Evolutionary conservation across 495 filamentous ascomycete genomes (phyloP), one percentile per base, ranked within the genome.

Genomic region (Aspergillus saccharolyticus): DNA sequence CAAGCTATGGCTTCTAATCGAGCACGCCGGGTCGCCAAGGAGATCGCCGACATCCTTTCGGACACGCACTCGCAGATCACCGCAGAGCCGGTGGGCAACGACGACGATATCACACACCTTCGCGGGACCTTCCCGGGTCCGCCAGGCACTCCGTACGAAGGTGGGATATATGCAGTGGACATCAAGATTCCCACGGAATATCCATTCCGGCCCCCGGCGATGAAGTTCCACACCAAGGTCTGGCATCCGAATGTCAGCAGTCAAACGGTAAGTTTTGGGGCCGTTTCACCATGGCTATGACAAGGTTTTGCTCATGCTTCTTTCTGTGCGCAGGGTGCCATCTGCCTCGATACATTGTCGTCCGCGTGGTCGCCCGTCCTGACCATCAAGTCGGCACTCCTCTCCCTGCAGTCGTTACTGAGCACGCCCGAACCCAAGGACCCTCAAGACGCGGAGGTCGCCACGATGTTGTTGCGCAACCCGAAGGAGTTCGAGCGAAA

Each of bases 161-260:
- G 90, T 28, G 94, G 92, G 22, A 86, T 78, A 24, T 98, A 85
- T 68, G 71, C 79, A 21, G 84, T 98, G 57, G 90, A 96, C 67
- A 91, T 98, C 66, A 79, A 78, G 62, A 91, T 98, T 46, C 91
- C 92, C 1, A 80, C 78, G 45, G 91, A 93, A 55, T 98, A 98
- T 66, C 94, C 94, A 1, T 98, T 98, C 74, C 84, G 88, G 44
- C 92, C 94, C 14, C 94, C 95, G 10, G 71, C 84, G 33, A 97
- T 97, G 90, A 89, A 85, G 68, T 97, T 98, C 61, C 82, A 88
- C 61, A 98, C 95, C 63, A 95, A 88, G 71, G 87, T 98, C 56
- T 98, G 95, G 95, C 94, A 98, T 74, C 94, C 94, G 33, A 98
- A 98, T 72, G 84, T 98, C 73, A 91, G 87, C 80, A 92, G 87